phyloP scores from a whole-genome alignment of 73 alveolate species.

The Urostyla sp. region DNA sequence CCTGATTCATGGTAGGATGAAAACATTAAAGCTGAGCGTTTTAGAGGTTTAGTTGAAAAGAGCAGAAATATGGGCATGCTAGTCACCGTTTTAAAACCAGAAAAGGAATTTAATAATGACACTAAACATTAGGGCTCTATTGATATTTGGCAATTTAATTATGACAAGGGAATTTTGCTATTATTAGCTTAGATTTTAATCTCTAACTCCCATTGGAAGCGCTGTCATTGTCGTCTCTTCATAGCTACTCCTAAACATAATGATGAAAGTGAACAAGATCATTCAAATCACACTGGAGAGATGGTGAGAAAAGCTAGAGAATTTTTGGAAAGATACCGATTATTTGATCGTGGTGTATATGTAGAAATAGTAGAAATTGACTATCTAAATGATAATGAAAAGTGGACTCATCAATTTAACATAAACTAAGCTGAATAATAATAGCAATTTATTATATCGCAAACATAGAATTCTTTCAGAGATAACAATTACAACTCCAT shows the following conservation, averaged over 20 bases:
- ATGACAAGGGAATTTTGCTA: conserved; percentile 73
- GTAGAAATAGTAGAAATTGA: conserved; percentile 66
- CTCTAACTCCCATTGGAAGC: conserved; percentile 61
- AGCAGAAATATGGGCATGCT: conserved; percentile 66
- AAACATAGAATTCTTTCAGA: conserved; percentile 7
- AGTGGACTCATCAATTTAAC: conserved; percentile 36
- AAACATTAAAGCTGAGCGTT: conserved; percentile 44
- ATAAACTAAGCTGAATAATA: conserved; percentile 45
- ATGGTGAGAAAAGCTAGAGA: conserved; percentile 66
- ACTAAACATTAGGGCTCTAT: conserved; percentile 65
- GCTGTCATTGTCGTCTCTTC: conserved; percentile 64
- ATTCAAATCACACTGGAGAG: too few relatives aligned
- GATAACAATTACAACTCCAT: neutral
- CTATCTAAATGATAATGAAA: conserved; percentile 42
- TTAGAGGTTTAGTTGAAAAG: conserved; percentile 52
- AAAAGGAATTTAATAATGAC: conserved; percentile 63
- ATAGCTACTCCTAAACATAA: conserved; percentile 56
- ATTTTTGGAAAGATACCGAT: conserved; percentile 56
- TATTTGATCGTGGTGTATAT: conserved; percentile 38
- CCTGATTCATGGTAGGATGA: conserved; percentile 79
- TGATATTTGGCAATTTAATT: conserved; percentile 79
- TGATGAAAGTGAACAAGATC: conserved; percentile 38
- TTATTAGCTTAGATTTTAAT: conserved; percentile 60
- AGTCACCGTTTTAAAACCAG: conserved; percentile 63
- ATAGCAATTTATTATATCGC: conserved; percentile 57